phyloP scores from a whole-genome alignment of 2,329 filamentous ascomycete genomes.

The Lachnellula arida region DNA sequence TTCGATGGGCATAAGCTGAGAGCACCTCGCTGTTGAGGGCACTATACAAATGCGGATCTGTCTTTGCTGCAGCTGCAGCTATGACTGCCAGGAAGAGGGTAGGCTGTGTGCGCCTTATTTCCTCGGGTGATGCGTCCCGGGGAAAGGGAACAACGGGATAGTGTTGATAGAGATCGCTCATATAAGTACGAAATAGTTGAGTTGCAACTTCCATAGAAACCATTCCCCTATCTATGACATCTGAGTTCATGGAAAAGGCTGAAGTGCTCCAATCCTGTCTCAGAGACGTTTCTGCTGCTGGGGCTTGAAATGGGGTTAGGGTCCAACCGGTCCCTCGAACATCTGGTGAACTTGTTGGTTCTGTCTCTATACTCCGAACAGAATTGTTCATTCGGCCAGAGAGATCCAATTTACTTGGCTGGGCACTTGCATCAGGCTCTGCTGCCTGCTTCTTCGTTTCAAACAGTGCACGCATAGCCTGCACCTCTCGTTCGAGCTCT shows the following conservation, averaged over 20 bases:
- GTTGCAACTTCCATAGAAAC: constrained; percentile 50
- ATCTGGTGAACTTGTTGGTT: neutral
- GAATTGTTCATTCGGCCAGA: neutral
- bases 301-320: neutral
- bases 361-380: neutral
- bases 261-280: neutral
- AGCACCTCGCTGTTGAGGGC: constrained; percentile 42
- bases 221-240: constrained; percentile 52
- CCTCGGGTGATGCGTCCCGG: constrained; percentile 43
- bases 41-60: constrained; percentile 36
- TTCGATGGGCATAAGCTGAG: constrained; percentile 39
- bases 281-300: neutral
- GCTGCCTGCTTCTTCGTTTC: constrained; percentile 10
- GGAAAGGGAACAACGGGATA: constrained; percentile 57
- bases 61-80: constrained; percentile 54
- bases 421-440: neutral
- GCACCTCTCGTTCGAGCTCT: constrained; percentile 38
- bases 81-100: constrained; percentile 65
- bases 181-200: constrained; percentile 52
- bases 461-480: constrained; percentile 34
- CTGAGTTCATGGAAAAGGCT: constrained; percentile 17
- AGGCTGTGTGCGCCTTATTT: constrained; percentile 53
- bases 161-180: constrained; percentile 50
- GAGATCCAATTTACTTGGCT: neutral
- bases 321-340: neutral